phyloP scores from a whole-genome alignment of 1,284 basidiomycete species.

The Xerocomus amazonicus region DNA sequence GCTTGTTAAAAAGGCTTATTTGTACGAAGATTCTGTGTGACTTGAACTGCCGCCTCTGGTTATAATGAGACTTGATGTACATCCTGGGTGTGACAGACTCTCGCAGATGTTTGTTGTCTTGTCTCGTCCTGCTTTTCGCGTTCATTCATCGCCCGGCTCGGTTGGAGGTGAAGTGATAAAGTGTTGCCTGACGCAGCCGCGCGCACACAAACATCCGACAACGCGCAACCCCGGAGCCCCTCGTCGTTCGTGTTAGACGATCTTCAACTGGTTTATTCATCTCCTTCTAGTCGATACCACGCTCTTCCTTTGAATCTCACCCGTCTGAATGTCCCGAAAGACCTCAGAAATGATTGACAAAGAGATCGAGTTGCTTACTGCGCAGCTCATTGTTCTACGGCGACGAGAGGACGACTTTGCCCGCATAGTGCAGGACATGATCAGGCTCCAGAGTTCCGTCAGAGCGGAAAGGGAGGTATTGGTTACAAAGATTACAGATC shows the following conservation, averaged over 20 bases:
- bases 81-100: no score
- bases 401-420: slow-evolving; percentile 39
- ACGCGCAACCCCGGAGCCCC: background rate
- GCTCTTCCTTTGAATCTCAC: background rate
- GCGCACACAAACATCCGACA: background rate
- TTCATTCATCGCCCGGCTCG: no score
- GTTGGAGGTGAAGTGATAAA: no score
- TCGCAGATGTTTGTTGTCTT: background rate
- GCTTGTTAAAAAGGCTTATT: no score
- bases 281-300: background rate
- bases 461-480: slow-evolving; percentile 32
- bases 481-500: slow-evolving; percentile 28
- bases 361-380: slow-evolving; percentile 36
- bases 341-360: slow-evolving; percentile 29
- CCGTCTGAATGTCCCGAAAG: slow-evolving; percentile 20
- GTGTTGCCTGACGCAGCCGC: background rate
- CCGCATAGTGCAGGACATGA: slow-evolving; percentile 39
- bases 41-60: no score
- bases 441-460: slow-evolving; percentile 35
- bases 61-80: no score
- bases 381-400: slow-evolving; percentile 37
- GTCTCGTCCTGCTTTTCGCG: background rate
- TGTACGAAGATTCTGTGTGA: no score
- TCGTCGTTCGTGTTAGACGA: background rate
- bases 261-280: background rate